Evolutionary conservation across 495 filamentous ascomycete genomes (phyloP).

Genomic region (Xylaria nigripes): DNA sequence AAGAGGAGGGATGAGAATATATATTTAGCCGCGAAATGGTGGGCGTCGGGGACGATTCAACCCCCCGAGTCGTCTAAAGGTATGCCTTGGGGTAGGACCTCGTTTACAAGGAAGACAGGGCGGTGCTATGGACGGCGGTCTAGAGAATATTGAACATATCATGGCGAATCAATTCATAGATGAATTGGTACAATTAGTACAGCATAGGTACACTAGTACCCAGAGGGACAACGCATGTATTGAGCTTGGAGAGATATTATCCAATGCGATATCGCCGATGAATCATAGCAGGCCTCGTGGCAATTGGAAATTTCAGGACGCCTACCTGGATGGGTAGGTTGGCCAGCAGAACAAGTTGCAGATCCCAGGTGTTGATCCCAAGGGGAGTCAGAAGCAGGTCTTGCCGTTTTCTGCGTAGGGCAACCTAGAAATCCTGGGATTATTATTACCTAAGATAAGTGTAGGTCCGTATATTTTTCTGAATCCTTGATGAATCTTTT

Average conservation of each 20-base stretch:
- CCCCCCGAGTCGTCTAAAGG: not conserved
- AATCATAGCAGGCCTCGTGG: too few relatives aligned
- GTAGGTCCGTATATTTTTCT: too few relatives aligned
- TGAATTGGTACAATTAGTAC: not conserved
- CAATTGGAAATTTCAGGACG: too few relatives aligned
- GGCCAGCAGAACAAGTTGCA: too few relatives aligned
- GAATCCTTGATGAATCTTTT: too few relatives aligned
- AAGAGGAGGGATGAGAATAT: conserved; percentile 33
- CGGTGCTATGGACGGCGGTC: not conserved
- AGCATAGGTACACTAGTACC: not conserved
- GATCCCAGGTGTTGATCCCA: too few relatives aligned
- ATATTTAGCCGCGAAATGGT: conserved; percentile 31
- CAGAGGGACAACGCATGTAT: not conserved
- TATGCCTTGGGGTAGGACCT: not conserved
- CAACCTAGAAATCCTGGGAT: too few relatives aligned
- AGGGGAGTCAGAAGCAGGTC: too few relatives aligned
- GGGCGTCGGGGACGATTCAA: conserved; percentile 5
- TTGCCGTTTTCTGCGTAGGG: too few relatives aligned
- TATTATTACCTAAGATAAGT: too few relatives aligned
- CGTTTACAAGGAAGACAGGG: not conserved
- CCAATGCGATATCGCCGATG: too few relatives aligned
- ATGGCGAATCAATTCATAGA: conserved; percentile 3
- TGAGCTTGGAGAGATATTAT: not conserved
- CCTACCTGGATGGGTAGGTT: too few relatives aligned
- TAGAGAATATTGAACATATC: not conserved